These are phyloP conservation scores for Mastigamoeba balamuthi DNA, from an alignment of 78 protist species.

Conservation along the genomic window DNA sequence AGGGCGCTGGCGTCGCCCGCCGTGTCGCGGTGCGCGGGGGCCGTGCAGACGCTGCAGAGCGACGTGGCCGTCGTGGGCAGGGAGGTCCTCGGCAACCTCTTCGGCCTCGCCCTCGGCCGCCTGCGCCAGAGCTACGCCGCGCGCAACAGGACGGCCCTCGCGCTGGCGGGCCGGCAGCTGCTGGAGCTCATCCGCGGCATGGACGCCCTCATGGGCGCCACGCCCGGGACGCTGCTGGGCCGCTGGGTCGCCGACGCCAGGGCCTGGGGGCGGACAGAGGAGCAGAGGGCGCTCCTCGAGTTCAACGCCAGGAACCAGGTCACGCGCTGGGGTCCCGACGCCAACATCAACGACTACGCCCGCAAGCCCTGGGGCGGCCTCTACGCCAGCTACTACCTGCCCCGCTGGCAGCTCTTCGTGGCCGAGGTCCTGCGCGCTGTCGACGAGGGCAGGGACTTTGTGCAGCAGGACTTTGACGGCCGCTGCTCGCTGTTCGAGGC, in stretches of 20 bases:
- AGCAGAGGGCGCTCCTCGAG: conserved; percentile 6
- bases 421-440: not conserved
- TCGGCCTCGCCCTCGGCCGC: not conserved
- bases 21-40: too few species aligned
- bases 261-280: not conserved
- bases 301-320: conserved; percentile 45
- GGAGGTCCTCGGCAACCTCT: conserved; percentile 25
- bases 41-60: not conserved
- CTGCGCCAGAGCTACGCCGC: not conserved
- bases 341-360: conserved; percentile 40
- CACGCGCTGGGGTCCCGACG: conserved; percentile 32
- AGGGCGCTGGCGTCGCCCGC: too few species aligned
- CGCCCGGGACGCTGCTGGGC: not conserved
- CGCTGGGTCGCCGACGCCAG: not conserved
- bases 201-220: not conserved
- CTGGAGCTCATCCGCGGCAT: not conserved
- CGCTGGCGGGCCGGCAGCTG: not conserved
- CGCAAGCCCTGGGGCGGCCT: conserved; percentile 21
- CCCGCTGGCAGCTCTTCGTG: not conserved
- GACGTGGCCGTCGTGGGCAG: not conserved
- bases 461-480: not conserved
- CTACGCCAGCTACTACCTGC: not conserved
- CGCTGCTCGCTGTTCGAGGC: not conserved
- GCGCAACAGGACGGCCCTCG: not conserved
- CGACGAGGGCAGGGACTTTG: not conserved